Conservation (phyloP, 2,329 filamentous ascomycete genomes). For the Colletotrichum sp. region DNA sequence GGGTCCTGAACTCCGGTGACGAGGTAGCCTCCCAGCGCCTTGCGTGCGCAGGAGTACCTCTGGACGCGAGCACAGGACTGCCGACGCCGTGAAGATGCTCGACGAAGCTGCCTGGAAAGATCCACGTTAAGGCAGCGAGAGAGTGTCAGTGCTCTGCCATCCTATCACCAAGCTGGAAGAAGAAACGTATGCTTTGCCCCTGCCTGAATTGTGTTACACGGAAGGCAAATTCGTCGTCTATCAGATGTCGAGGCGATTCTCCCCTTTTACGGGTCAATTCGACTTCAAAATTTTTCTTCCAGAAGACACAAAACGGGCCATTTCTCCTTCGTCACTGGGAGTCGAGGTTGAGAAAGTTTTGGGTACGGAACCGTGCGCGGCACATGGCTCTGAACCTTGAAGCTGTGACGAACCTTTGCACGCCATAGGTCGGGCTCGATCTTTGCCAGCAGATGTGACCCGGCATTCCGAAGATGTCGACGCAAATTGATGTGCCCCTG, state of each 20-base stretch:
- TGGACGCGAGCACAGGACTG: background rate
- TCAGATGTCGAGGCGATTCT: background rate
- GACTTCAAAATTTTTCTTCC: background rate
- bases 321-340: background rate
- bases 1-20: background rate
- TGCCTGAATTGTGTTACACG: background rate
- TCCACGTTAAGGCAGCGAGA: slow-evolving; percentile 6
- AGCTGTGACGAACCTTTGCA: background rate
- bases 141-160: slow-evolving; percentile 9
- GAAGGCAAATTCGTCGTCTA: background rate
- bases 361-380: background rate
- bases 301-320: background rate
- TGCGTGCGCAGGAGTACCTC: background rate
- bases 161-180: slow-evolving; percentile 1
- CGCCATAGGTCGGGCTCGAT: background rate
- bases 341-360: background rate
- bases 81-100: background rate
- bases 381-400: background rate
- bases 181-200: slow-evolving; percentile 22
- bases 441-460: background rate
- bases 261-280: background rate
- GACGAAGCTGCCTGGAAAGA: slow-evolving; percentile 4
- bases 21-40: background rate
- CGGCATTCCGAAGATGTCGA: background rate
- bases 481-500: background rate